phyloP scores from a whole-genome alignment of 2,329 filamentous ascomycete genomes.

The Fusarium transvaalense region DNA sequence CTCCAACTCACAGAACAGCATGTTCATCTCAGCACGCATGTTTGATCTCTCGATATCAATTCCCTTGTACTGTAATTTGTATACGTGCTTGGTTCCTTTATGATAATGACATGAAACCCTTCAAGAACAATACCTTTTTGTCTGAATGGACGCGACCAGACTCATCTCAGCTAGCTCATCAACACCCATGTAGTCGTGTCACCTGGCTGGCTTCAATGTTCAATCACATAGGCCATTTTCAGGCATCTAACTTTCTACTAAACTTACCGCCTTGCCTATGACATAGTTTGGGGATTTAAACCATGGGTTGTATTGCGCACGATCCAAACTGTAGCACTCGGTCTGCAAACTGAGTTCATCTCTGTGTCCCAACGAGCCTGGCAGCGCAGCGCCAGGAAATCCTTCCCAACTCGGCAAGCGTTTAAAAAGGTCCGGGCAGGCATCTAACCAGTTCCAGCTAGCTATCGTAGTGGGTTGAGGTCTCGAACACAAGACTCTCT shows the following conservation, averaged over 20 bases:
- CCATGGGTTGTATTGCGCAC: slow-evolving; percentile 1
- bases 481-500: slow-evolving; percentile 11
- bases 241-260: not conserved
- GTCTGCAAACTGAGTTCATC: not conserved
- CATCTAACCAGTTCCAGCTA: slow-evolving; percentile 11
- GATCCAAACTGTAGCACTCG: not conserved
- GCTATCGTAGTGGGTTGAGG: slow-evolving; percentile 6
- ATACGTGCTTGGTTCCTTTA: not conserved
- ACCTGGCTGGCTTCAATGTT: not conserved
- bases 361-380: not conserved
- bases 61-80: not conserved
- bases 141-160: not conserved
- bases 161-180: not conserved
- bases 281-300: not conserved
- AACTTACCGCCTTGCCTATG: not conserved
- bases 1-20: not conserved
- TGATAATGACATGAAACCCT: not conserved
- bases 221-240: not conserved
- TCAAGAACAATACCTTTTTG: not conserved
- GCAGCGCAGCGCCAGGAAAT: slow-evolving; percentile 1
- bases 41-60: not conserved
- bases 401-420: slow-evolving; percentile 10
- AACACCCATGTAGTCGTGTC: slow-evolving; percentile 3
- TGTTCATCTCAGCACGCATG: not conserved
- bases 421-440: not conserved